Evolutionary conservation across 495 filamentous ascomycete genomes (phyloP).

Genomic region (Podospora conica): DNA sequence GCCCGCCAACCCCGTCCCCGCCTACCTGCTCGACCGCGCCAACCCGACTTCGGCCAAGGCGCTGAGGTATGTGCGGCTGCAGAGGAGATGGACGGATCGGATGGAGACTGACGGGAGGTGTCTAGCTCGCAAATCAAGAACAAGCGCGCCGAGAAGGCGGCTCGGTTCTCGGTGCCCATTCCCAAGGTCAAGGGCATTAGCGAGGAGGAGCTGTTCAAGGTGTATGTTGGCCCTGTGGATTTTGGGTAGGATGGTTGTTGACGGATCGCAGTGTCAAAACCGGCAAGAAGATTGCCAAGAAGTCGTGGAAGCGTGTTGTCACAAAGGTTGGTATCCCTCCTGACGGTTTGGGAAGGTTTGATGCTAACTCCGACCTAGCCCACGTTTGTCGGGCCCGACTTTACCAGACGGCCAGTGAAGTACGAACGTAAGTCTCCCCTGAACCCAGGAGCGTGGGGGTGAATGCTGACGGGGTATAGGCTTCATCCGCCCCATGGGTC

Average conservation of each 20-base stretch:
- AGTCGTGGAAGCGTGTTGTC: slow-evolving; percentile 88
- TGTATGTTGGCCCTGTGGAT: slow-evolving; percentile 31
- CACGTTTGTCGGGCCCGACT: slow-evolving; percentile 72
- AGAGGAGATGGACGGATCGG: not conserved
- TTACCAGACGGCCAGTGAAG: slow-evolving; percentile 85
- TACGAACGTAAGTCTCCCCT: slow-evolving; percentile 54
- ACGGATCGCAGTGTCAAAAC: slow-evolving; percentile 61
- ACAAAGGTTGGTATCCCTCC: slow-evolving; percentile 43
- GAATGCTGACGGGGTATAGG: slow-evolving; percentile 14
- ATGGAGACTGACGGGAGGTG: not conserved
- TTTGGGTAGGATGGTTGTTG: slow-evolving; percentile 1
- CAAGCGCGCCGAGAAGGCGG: slow-evolving; percentile 77
- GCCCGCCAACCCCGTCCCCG: slow-evolving; percentile 65
- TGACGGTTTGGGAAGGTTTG: not conserved
- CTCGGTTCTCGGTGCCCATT: slow-evolving; percentile 90
- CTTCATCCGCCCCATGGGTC: slow-evolving; percentile 60
- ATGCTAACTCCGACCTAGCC: slow-evolving; percentile 26
- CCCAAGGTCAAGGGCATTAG: slow-evolving; percentile 90
- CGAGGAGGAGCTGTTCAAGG: slow-evolving; percentile 98
- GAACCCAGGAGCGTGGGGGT: not conserved
- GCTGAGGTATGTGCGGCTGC: slow-evolving; percentile 52
- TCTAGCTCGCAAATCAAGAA: slow-evolving; percentile 30
- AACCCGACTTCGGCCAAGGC: slow-evolving; percentile 86
- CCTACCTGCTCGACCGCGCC: slow-evolving; percentile 84
- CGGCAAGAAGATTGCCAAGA: slow-evolving; percentile 58